These are phyloP conservation scores for Tympanopsis confertula DNA, from an alignment of 2,329 filamentous ascomycete species.

Conservation along the genomic window DNA sequence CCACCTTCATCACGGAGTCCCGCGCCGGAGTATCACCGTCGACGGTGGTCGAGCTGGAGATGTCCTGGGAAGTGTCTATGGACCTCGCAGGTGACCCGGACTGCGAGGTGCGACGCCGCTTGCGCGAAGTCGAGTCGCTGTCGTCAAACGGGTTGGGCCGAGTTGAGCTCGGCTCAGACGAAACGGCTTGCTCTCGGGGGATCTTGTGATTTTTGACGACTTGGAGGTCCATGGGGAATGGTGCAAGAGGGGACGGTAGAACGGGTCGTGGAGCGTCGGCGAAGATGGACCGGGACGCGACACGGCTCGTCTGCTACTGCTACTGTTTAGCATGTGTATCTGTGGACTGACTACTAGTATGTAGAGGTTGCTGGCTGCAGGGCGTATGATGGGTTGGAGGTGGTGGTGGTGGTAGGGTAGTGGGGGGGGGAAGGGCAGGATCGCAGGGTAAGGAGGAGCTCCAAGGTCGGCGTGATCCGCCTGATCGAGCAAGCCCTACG, in stretches of 20 bases:
- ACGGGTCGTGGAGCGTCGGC: constrained; percentile 31
- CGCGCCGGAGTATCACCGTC: constrained; percentile 12
- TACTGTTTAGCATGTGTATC: too few species aligned
- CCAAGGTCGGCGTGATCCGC: too few species aligned
- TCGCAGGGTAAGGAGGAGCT: too few species aligned
- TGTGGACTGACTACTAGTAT: too few species aligned
- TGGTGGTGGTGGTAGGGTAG: too few species aligned
- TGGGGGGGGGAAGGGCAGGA: too few species aligned
- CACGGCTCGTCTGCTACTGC: constrained; percentile 42
- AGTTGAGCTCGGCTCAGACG: constrained; percentile 50
- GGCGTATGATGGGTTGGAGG: too few species aligned
- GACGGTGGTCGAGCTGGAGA: constrained; percentile 14
- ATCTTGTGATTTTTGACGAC: constrained; percentile 17
- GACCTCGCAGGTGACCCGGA: constrained; percentile 42
- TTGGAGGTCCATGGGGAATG: constrained; percentile 18
- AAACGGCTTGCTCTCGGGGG: constrained; percentile 44
- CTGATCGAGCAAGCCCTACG: too few species aligned
- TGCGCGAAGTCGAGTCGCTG: constrained; percentile 40
- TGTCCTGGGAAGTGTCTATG: constrained; percentile 26
- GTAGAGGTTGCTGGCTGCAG: too few species aligned
- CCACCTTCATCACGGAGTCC: constrained; percentile 4
- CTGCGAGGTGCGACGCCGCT: constrained; percentile 49
- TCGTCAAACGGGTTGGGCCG: constrained; percentile 56
- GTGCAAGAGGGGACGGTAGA: constrained; percentile 19
- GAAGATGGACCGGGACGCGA: constrained; percentile 36